Base-by-base conservation (phyloP, 495 filamentous ascomycete species). In the Lineolata rhizophorae region DNA sequence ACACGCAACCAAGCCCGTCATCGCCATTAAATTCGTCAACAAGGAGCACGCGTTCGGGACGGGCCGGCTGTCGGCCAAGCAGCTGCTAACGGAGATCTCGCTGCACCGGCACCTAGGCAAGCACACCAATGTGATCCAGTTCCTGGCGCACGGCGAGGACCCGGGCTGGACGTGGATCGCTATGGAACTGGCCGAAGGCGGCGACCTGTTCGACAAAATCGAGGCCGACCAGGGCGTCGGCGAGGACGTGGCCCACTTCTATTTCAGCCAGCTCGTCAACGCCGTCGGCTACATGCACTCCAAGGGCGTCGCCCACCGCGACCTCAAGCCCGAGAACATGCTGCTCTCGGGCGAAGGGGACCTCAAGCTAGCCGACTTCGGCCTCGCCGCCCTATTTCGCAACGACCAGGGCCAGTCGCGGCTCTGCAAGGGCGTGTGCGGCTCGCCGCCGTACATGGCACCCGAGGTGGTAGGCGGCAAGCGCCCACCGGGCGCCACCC, bases 201-300 rank as follows among this genome's bases (percentile, higher is more conserved):
- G 87, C 10, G 87, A 99, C 50, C 65, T 99, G 9, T 99, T 99
- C 56, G 87, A 97, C 65, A 97, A 97, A 58, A 94, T 97, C 46
- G 87, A 97, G 51, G 82, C 87, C 2, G 87, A 97, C 51, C 76
- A 81, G 18, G 87, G 90, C 34, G 77, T 94, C 8, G 64, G 69
- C 6, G 76, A 93, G 51, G 79, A 93, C 52, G 74, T 99, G 42
- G 85, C 84, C 19, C 87, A 95, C 44, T 67, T 94, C 31, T 99
- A 94, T 53, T 99, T 99, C 52, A 67, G 71, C 1, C 90, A 99
- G 49, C 62, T 99, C 29, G 65, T 94, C 43, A 72, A 70, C 36
- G 90, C 82, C 1, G 76, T 99, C 29, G 71, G 75, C 48, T 99
- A 77, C 51, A 91, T 94, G 67, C 87, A 99, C 53, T 80, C 77